Percentiles rank a stretch among this genome's conserved stretches.
Conservation (phyloP, 2,329 filamentous ascomycete species). For the Hypoxylon sp. region DNA sequence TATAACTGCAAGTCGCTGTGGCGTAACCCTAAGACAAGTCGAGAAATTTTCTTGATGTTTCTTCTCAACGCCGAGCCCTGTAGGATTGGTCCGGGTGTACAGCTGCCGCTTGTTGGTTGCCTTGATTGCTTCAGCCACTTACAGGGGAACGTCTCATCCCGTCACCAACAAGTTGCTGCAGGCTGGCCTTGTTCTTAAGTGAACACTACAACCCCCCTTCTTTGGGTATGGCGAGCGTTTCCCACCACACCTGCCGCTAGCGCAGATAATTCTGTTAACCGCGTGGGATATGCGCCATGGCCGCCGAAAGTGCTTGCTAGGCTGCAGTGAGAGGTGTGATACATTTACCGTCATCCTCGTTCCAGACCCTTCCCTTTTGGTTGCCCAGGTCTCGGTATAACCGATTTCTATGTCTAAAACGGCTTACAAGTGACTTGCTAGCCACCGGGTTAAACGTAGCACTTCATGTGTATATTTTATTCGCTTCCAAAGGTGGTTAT, state of each 20-base stretch:
- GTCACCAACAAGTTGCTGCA: conserved; percentile 24
- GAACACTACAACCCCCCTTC: conserved; percentile 18
- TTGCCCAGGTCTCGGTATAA: conserved; percentile 27
- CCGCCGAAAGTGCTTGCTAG: conserved; percentile 10
- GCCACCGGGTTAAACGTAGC: conserved; percentile 13
- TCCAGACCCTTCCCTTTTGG: conserved; percentile 19
- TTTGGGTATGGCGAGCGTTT: conserved; percentile 16
- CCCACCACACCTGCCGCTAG: conserved; percentile 8
- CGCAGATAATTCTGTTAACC: conserved; percentile 10
- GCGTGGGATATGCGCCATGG: conserved; percentile 19
- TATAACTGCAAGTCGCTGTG: conserved; percentile 1
- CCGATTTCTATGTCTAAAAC: conserved; percentile 19
- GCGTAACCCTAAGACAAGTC: conserved; percentile 25
- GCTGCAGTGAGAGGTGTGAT: conserved; percentile 14
- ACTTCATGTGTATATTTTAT: conserved; percentile 14
- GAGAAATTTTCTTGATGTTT: background rate
- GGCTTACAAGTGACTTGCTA: conserved; percentile 17
- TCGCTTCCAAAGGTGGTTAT: background rate
- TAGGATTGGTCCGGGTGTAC: conserved; percentile 4
- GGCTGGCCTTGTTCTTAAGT: conserved; percentile 19
- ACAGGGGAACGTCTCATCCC: conserved; percentile 14
- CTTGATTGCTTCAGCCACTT: conserved; percentile 31
- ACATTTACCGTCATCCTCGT: conserved; percentile 9
- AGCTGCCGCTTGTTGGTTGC: conserved; percentile 25
- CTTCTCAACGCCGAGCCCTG: background rate